Conservation (phyloP, 108 stramenopile genomes). For the Conticribra weissflogii region DNA sequence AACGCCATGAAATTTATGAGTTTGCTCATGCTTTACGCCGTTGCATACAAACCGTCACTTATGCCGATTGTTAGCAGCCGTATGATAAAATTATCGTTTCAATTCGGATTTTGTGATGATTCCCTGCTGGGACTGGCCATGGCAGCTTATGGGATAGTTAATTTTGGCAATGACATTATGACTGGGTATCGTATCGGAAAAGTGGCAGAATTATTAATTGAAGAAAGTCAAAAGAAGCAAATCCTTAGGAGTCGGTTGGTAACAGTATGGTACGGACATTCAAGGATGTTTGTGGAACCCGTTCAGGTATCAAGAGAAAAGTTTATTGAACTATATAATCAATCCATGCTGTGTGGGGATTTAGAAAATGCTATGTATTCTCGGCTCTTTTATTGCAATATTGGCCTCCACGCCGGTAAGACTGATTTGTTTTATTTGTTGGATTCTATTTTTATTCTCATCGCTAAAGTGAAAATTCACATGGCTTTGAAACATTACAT, state of each 20-base stretch:
- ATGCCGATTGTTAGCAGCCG: conserved; percentile 1
- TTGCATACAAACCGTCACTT: background rate
- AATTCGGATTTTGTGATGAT: conserved; percentile 10
- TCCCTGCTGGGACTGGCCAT: background rate
- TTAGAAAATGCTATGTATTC: too few species aligned
- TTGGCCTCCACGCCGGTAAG: too few species aligned
- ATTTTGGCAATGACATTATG: background rate
- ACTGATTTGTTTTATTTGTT: too few species aligned
- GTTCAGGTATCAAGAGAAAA: too few species aligned
- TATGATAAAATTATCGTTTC: conserved; percentile 2
- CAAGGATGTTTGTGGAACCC: background rate
- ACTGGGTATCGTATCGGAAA: background rate
- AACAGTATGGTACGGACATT: background rate
- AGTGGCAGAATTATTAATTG: background rate
- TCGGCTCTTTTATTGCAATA: too few species aligned
- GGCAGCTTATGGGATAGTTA: background rate
- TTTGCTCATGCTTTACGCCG: background rate
- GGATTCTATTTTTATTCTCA: too few species aligned
- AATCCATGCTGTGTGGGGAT: too few species aligned
- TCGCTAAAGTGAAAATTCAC: too few species aligned
- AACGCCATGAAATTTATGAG: conserved; percentile 7
- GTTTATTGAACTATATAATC: too few species aligned
- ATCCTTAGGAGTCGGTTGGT: background rate
- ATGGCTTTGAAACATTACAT: too few species aligned
- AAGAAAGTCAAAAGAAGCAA: background rate